Percentiles rank a stretch among this genome's conserved stretches.
Conservation (phyloP, 2,329 filamentous ascomycete species). For the Cylindrodendrum hubeiense region DNA sequence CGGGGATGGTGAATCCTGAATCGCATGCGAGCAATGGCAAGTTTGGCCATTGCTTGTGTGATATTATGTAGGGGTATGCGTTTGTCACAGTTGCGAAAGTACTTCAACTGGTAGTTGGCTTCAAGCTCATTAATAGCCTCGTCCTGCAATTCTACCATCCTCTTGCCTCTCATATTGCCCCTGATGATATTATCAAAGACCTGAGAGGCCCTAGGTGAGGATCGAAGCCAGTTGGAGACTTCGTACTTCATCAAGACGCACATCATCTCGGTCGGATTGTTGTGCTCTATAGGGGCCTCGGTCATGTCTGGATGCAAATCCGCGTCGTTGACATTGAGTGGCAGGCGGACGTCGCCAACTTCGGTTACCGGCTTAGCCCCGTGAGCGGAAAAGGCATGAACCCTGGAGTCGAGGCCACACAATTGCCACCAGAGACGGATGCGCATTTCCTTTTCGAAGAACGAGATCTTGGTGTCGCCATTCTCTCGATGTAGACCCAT, state of each 20-base stretch:
- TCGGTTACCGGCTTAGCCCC: slow-evolving; percentile 22
- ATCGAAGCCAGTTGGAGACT: slow-evolving; percentile 42
- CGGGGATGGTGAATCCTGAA: slow-evolving; percentile 48
- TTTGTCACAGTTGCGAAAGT: slow-evolving; percentile 37
- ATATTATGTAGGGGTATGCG: slow-evolving; percentile 46
- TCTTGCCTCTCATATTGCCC: slow-evolving; percentile 11
- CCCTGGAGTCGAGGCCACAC: slow-evolving; percentile 33
- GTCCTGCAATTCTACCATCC: slow-evolving; percentile 30
- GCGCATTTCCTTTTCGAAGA: slow-evolving; percentile 46
- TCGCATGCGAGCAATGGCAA: slow-evolving; percentile 44
- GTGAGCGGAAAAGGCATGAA: slow-evolving; percentile 5
- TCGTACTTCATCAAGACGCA: slow-evolving; percentile 50
- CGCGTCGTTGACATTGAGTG: slow-evolving; percentile 68
- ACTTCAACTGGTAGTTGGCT: slow-evolving; percentile 38
- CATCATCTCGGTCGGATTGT: slow-evolving; percentile 69
- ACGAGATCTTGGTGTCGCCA: slow-evolving; percentile 22
- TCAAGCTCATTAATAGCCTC: slow-evolving; percentile 45
- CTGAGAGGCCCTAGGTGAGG: slow-evolving; percentile 35
- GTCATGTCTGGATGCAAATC: slow-evolving; percentile 65
- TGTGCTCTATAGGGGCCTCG: slow-evolving; percentile 57
- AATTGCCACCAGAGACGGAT: slow-evolving; percentile 47
- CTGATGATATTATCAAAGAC: slow-evolving; percentile 33
- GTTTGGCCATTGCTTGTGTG: slow-evolving; percentile 35
- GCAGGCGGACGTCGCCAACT: slow-evolving; percentile 49
- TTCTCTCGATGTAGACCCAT: slow-evolving; percentile 40